phyloP scores from a whole-genome alignment of 2,329 filamentous ascomycete species.

The Fusarium udum region DNA sequence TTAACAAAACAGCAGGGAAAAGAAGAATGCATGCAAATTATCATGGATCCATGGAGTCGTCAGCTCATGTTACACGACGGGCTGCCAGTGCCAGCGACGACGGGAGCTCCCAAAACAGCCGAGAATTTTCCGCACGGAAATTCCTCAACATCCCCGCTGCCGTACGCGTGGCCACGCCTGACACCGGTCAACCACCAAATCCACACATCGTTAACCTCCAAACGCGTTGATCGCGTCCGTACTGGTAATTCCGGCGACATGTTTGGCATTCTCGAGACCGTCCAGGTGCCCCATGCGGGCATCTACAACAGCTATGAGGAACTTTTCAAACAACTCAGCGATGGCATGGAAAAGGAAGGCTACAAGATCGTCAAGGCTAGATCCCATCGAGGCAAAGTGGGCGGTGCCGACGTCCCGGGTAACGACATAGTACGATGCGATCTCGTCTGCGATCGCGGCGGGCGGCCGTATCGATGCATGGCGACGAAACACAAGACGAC shows the following conservation, averaged over 20 bases:
- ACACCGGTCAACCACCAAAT: constrained; percentile 45
- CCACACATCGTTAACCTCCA: constrained; percentile 42
- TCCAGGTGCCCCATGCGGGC: constrained; percentile 49
- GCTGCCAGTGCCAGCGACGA: background rate
- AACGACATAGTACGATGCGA: constrained; percentile 57
- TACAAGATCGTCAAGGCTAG: constrained; percentile 58
- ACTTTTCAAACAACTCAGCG: constrained; percentile 52
- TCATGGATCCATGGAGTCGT: background rate
- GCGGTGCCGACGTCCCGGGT: constrained; percentile 52
- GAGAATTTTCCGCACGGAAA: constrained; percentile 40
- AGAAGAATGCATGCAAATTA: background rate
- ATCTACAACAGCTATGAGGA: constrained; percentile 55
- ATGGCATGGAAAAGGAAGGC: constrained; percentile 55
- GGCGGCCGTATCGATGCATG: constrained; percentile 55
- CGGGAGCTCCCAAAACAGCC: constrained; percentile 7
- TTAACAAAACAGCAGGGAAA: background rate
- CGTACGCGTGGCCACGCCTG: constrained; percentile 38
- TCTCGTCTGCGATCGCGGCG: constrained; percentile 57
- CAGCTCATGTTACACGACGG: background rate
- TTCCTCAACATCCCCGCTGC: constrained; percentile 36
- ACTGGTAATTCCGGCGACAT: constrained; percentile 44
- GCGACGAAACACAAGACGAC: constrained; percentile 57
- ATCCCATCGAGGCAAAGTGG: constrained; percentile 54
- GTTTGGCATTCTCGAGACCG: constrained; percentile 56
- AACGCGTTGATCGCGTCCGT: constrained; percentile 41